Evolutionary conservation across 257 asterid genomes (phyloP).

Genomic region (Vinca minor): DNA sequence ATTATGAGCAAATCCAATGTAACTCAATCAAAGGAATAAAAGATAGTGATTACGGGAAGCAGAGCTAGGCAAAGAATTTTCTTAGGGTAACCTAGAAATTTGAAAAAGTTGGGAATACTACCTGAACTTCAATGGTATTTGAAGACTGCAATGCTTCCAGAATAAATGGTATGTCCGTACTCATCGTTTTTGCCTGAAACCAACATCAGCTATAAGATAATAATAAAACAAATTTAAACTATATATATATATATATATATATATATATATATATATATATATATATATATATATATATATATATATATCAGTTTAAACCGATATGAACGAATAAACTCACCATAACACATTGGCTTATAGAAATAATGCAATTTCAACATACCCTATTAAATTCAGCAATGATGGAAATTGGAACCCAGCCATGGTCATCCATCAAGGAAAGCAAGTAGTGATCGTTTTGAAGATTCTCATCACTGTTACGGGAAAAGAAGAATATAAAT

Average conservation of each 20-base stretch:
- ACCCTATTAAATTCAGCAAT: slow-evolving; percentile 82
- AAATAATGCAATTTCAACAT: slow-evolving; percentile 17
- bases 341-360: not conserved
- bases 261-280: too few relatives aligned
- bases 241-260: too few relatives aligned
- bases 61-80: not conserved
- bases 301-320: not conserved
- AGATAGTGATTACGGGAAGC: not conserved
- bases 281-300: too few relatives aligned
- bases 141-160: slow-evolving; percentile 70
- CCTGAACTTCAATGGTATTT: slow-evolving; percentile 80
- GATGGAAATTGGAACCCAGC: slow-evolving; percentile 75
- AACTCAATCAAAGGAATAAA: slow-evolving; percentile 3
- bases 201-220: slow-evolving; percentile 8
- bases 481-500: too few relatives aligned
- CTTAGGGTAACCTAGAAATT: not conserved
- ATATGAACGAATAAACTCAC: not conserved
- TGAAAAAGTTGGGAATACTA: slow-evolving; percentile 14
- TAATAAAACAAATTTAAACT: not conserved
- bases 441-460: slow-evolving; percentile 54
- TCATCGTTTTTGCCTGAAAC: slow-evolving; percentile 72
- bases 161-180: slow-evolving; percentile 59
- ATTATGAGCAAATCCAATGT: slow-evolving; percentile 13
- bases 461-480: slow-evolving; percentile 77
- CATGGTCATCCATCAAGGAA: slow-evolving; percentile 83